Evolutionary conservation across 2,329 filamentous ascomycete genomes (phyloP).

Genomic region (Xylaria sp.): DNA sequence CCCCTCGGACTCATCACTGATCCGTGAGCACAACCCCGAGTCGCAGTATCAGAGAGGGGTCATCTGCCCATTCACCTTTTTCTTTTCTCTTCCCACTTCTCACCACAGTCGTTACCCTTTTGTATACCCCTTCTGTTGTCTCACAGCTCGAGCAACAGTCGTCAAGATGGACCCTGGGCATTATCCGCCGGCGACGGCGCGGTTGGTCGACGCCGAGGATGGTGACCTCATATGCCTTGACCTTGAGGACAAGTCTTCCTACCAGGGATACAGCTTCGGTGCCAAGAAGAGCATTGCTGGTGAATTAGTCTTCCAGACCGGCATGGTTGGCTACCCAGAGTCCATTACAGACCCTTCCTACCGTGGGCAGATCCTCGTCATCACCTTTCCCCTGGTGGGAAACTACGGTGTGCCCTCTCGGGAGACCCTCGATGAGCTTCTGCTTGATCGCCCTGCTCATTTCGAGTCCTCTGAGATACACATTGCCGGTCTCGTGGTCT

Average conservation of each 20-base stretch:
- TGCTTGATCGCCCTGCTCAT: slow-evolving; percentile 80
- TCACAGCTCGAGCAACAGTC: not conserved
- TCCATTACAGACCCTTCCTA: slow-evolving; percentile 84
- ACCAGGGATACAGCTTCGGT: slow-evolving; percentile 95
- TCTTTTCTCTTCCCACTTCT: slow-evolving; percentile 1
- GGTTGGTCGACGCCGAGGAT: slow-evolving; percentile 46
- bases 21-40: slow-evolving; percentile 15
- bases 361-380: slow-evolving; percentile 88
- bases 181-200: slow-evolving; percentile 56
- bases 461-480: slow-evolving; percentile 94
- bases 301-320: slow-evolving; percentile 98
- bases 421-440: slow-evolving; percentile 75
- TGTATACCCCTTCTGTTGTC: not conserved
- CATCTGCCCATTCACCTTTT: slow-evolving; percentile 14
- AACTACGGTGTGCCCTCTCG: slow-evolving; percentile 96
- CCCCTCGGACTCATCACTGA: slow-evolving; percentile 19
- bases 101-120: slow-evolving; percentile 1
- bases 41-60: slow-evolving; percentile 24
- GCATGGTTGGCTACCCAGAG: slow-evolving; percentile 98
- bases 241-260: slow-evolving; percentile 84
- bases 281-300: slow-evolving; percentile 90
- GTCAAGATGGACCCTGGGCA: slow-evolving; percentile 37
- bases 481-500: slow-evolving; percentile 83
- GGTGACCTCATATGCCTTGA: slow-evolving; percentile 77
- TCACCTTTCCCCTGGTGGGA: slow-evolving; percentile 91